These are phyloP conservation scores for Hebeloma cylindrosporum DNA, from an alignment of 768 basidiomycete genomes.

Conservation along the genomic window DNA sequence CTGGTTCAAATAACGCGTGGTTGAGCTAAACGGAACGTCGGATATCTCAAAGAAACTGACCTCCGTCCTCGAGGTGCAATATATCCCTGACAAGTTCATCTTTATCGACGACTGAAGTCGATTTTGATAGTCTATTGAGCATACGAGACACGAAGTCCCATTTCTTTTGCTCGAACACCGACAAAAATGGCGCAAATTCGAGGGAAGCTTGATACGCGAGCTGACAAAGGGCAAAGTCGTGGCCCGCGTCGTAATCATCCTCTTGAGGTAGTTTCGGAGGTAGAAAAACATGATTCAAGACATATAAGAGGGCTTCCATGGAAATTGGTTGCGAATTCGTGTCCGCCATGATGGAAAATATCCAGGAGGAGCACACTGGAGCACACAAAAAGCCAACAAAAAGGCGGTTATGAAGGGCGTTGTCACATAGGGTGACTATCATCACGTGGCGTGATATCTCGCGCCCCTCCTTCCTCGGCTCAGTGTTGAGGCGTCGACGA, in stretches of 20 bases:
- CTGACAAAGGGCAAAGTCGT: slow-evolving; percentile 28
- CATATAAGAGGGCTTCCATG: slow-evolving; percentile 27
- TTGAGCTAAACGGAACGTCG: background rate
- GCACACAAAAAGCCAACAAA: too few species aligned
- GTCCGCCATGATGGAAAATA: slow-evolving; percentile 14
- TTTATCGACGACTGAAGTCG: slow-evolving; percentile 7
- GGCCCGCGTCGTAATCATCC: slow-evolving; percentile 27
- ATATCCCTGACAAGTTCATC: background rate
- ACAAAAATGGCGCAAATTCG: slow-evolving; percentile 17
- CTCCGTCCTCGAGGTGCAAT: slow-evolving; percentile 11
- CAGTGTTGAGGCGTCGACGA: too few species aligned
- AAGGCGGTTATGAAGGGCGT: too few species aligned
- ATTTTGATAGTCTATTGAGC: slow-evolving; percentile 16
- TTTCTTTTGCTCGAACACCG: slow-evolving; percentile 5
- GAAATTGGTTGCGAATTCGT: background rate
- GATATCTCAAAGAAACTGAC: slow-evolving; percentile 7
- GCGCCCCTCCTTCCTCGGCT: too few species aligned
- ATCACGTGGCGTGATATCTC: too few species aligned
- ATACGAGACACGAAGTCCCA: slow-evolving; percentile 34
- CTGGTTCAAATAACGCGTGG: slow-evolving; percentile 33
- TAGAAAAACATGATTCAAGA: slow-evolving; percentile 39
- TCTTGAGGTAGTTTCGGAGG: slow-evolving; percentile 41
- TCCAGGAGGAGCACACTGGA: too few species aligned
- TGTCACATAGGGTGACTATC: too few species aligned
- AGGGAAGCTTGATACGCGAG: slow-evolving; percentile 18